These are phyloP conservation scores for Aphanomyces invadans DNA, from an alignment of 352 stramenopile species.

Conservation along the genomic window DNA sequence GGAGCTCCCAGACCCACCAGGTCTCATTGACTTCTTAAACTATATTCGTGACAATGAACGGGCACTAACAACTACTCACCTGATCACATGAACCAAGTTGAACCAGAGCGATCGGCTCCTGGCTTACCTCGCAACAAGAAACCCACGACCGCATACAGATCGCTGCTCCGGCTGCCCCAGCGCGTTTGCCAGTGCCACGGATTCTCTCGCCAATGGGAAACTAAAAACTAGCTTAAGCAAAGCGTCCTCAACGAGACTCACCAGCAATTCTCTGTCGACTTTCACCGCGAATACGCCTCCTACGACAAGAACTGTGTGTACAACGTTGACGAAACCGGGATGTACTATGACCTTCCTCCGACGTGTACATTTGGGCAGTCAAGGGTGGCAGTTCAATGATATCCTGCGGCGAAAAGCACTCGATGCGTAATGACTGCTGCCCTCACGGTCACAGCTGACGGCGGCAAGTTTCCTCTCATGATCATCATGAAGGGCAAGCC, in stretches of 20 bases:
- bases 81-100: background rate
- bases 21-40: background rate
- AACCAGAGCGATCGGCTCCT: background rate
- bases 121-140: slow-evolving; percentile 9
- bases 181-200: background rate
- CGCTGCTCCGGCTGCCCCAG: background rate
- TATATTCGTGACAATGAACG: background rate
- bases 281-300: background rate
- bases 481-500: slow-evolving; percentile 27
- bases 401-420: slow-evolving; percentile 22
- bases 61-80: background rate
- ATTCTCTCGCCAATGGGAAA: background rate
- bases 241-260: background rate
- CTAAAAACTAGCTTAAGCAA: background rate
- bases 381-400: slow-evolving; percentile 22
- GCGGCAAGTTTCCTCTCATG: slow-evolving; percentile 25
- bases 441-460: slow-evolving; percentile 23
- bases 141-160: background rate
- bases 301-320: background rate
- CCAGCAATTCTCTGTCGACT: background rate
- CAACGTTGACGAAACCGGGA: slow-evolving; percentile 27
- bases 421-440: slow-evolving; percentile 23
- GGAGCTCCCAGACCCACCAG: background rate
- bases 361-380: slow-evolving; percentile 10
- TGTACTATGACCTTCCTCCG: slow-evolving; percentile 26